A percentile compares a stretch with the other conserved stretches of the same genome.
These are phyloP conservation scores for Fusarium tuaranense DNA, from an alignment of 2,329 filamentous ascomycete species.

Conservation along the genomic window DNA sequence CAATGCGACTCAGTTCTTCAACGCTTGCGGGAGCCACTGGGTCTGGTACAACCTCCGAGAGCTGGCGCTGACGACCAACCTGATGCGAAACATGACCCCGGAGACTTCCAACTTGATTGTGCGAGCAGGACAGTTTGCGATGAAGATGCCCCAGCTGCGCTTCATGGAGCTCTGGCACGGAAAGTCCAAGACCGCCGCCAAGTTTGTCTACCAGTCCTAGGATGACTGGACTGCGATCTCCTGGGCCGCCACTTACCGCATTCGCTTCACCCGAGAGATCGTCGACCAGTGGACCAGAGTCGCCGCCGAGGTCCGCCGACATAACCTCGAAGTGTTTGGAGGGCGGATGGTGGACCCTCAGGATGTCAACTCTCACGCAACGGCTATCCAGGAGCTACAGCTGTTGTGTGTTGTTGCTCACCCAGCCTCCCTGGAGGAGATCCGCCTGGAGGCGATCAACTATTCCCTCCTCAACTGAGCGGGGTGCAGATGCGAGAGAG, in stretches of 20 bases:
- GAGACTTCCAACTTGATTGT: background rate
- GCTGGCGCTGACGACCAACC: background rate
- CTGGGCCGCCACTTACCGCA: background rate
- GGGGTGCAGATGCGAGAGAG: background rate
- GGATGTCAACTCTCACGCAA: background rate
- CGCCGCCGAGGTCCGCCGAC: background rate
- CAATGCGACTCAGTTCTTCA: constrained; percentile 1
- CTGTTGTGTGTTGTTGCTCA: constrained; percentile 3
- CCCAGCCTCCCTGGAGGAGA: constrained; percentile 2
- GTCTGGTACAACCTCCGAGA: background rate
- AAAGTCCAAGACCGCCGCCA: background rate
- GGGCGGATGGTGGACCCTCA: background rate
- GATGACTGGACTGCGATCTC: background rate
- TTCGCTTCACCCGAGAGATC: background rate
- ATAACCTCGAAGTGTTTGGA: background rate
- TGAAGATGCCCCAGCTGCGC: constrained; percentile 4
- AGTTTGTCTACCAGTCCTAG: background rate
- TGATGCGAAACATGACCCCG: background rate
- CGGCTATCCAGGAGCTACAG: background rate
- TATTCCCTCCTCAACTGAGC: background rate
- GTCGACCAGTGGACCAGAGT: background rate
- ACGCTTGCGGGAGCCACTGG: background rate
- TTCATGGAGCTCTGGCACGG: constrained; percentile 15
- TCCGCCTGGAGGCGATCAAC: background rate
- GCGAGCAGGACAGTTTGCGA: background rate